Evolutionary conservation across 2,329 filamentous ascomycete species (phyloP).

Genomic region (Trichoderma cornu-damae): DNA sequence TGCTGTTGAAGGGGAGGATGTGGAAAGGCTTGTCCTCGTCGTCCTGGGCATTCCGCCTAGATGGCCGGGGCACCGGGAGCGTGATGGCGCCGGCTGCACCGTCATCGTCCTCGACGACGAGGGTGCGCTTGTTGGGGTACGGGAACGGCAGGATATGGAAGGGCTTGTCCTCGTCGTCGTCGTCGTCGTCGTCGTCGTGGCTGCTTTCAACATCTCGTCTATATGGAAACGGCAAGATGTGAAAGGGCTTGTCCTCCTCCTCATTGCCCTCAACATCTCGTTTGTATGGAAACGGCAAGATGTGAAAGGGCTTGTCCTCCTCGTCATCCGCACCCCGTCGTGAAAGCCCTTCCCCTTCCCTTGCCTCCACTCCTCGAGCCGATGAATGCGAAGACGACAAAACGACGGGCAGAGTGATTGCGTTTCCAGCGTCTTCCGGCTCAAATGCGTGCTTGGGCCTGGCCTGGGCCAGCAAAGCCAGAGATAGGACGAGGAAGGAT

Average conservation of each 20-base stretch:
- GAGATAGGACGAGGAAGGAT: slow-evolving; percentile 14
- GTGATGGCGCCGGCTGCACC: slow-evolving; percentile 16
- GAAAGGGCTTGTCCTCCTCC: not conserved
- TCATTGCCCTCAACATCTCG: not conserved
- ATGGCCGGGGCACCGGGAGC: slow-evolving; percentile 14
- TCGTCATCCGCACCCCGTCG: not conserved
- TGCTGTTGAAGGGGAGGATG: slow-evolving; percentile 10
- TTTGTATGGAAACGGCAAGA: not conserved
- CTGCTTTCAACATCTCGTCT: not conserved
- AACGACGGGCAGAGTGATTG: slow-evolving; percentile 7
- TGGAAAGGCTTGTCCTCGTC: slow-evolving; percentile 8
- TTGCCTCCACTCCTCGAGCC: not conserved
- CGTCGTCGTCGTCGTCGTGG: slow-evolving; percentile 1
- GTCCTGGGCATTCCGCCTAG: not conserved
- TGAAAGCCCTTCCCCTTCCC: not conserved
- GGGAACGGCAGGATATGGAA: slow-evolving; percentile 4
- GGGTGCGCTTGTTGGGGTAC: slow-evolving; percentile 7
- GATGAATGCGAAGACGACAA: not conserved
- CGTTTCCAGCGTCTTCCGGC: slow-evolving; percentile 8
- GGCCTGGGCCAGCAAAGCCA: slow-evolving; percentile 14
- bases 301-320: slow-evolving; percentile 2
- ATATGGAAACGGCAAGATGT: not conserved
- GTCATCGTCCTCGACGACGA: slow-evolving; percentile 2
- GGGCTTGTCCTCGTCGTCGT: slow-evolving; percentile 2
- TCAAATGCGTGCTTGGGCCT: slow-evolving; percentile 19